Base-by-base conservation (phyloP, 768 basidiomycete species). In the Amanita pallidorosea region DNA sequence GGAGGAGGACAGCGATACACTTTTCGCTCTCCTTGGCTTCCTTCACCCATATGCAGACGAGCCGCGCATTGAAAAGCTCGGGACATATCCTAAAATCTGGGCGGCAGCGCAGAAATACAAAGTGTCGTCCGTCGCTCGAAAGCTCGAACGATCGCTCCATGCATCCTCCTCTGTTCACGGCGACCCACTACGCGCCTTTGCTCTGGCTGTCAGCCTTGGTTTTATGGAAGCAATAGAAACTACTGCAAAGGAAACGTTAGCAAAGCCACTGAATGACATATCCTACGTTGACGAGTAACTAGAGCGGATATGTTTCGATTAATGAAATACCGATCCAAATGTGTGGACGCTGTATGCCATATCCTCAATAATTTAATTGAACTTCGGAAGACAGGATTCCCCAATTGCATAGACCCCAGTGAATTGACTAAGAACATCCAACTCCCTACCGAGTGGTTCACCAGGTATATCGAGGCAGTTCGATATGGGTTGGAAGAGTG, bases 1-100 rank as follows among this genome's bases (percentile, higher is more conserved):
- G 12, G 41, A 38, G 7, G 57, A 61, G 31, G 49, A 57, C 25
- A 53, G 44, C 47, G 31, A 42, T 18, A 42, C 27, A 25, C 44
- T 55, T 33, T 44, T 40, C 27, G 48, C 48, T 22, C 37, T 58
- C 37, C 52, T 58, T 29, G 7, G 29, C 13, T 27, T 43, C 22
- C 43, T 53, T 36, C 51, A 56, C 22, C 53, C 44, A n/a, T 25
- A 23, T 22, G 25, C 20, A 17, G 40, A 47, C 1, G 44, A 29
- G 17, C 44, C 51, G 25, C 5, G 7, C 17, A 20, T 51, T 11
- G 29, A 27, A 17, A 13, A 45, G 12, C 22, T 52, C 7, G 35
- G 38, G 18, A 12, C 23, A 8, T 46, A 15, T 34, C 15, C 25
- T 3, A 52, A 36, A 40, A 25, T 52, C 3, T 25, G 25, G 23